A percentile compares a stretch with the other conserved stretches of the same genome.
Conservation (phyloP, 2,329 filamentous ascomycete genomes). For the Pseudogymnoascus sp. region DNA sequence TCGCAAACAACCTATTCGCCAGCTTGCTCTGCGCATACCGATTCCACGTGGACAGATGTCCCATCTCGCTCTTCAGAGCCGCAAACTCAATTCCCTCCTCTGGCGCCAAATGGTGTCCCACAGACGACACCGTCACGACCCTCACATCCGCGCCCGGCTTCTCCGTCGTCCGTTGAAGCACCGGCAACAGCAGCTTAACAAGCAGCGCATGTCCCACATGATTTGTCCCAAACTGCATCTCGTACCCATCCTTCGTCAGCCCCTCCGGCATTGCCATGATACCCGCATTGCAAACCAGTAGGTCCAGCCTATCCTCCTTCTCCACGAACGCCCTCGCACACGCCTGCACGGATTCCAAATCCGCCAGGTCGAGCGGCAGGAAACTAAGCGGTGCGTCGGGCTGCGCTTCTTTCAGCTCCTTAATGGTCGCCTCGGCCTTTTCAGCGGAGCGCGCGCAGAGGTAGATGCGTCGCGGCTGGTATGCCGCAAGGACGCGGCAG, state of each 20-base stretch:
- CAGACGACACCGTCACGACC: conserved; percentile 18
- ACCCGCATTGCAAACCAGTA: conserved; percentile 32
- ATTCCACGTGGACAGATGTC: conserved; percentile 17
- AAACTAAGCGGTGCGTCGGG: conserved; percentile 14
- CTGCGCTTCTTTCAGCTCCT: conserved; percentile 6
- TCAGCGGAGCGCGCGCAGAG: conserved; percentile 31
- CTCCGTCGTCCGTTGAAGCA: conserved; percentile 15
- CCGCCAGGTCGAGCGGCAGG: conserved; percentile 20
- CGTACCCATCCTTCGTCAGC: conserved; percentile 23
- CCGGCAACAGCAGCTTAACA: conserved; percentile 12
- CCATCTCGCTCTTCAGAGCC: conserved; percentile 17
- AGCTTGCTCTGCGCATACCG: conserved; percentile 41
- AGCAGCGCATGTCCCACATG: conserved; percentile 15
- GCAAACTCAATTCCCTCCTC: conserved; percentile 24
- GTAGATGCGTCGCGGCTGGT: conserved; percentile 32
- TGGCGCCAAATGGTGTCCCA: conserved; percentile 11
- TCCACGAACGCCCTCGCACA: conserved; percentile 32
- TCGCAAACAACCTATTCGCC: conserved; percentile 38
- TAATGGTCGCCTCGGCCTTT: conserved; percentile 24
- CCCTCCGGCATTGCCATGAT: conserved; percentile 21
- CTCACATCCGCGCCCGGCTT: conserved; percentile 6
- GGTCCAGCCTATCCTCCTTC: conserved; percentile 28
- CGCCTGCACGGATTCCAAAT: conserved; percentile 30
- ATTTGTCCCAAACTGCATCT: conserved; percentile 23
- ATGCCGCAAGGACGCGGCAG: conserved; percentile 32